Evolutionary conservation across 2,329 filamentous ascomycete species (phyloP), one percentile per base, ranked within the genome.

Genomic region (Dothideomycetidae sp.): DNA sequence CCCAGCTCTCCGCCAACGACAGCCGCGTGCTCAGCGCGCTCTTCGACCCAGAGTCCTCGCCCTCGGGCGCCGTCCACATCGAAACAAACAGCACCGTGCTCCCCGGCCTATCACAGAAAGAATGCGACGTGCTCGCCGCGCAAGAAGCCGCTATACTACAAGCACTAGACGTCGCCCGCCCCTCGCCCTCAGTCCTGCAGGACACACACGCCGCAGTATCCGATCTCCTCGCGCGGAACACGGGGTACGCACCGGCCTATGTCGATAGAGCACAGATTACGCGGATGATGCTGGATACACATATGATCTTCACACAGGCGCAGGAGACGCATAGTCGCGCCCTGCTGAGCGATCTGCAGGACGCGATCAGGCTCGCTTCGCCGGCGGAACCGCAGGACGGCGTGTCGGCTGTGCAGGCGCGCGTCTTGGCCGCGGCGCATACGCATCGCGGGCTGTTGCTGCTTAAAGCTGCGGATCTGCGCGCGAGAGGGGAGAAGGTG

Each of bases 191-290:
- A 12, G 23, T 23, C 10, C 15, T 40, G 26, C 17, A 29, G 5
- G 10, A 12, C n/a, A 33, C 34, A 2, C 29, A 37, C 2, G 10
- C 19, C 10, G 18, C 32, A n/a, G 29, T 44, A 7, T 42, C 40
- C 21, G 18, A 17, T 7, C 62, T 84, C 19, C 70, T 84, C 29
- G 50, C 60, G 2, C 56, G 68, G 15, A 53, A 73, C 37, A 77
- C 80, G 3, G 56, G 61, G 19, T 86, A 86, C 55, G 78, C 80
- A 14, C 81, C 77, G 44, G 78, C 75, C 4, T 70, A 73, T 41
- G 80, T 84, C 53, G 86, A 88, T 56, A 68, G 80, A 34, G 81
- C 77, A 2, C 81, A 86, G 54, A 39, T 74, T 2, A 62, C 75
- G 50, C 56, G 62, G 16, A 53, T 73, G 31, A 51, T 68, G 5